Evolutionary conservation across 1,284 basidiomycete species (phyloP).

Genomic region (Bjerkandera adusta): DNA sequence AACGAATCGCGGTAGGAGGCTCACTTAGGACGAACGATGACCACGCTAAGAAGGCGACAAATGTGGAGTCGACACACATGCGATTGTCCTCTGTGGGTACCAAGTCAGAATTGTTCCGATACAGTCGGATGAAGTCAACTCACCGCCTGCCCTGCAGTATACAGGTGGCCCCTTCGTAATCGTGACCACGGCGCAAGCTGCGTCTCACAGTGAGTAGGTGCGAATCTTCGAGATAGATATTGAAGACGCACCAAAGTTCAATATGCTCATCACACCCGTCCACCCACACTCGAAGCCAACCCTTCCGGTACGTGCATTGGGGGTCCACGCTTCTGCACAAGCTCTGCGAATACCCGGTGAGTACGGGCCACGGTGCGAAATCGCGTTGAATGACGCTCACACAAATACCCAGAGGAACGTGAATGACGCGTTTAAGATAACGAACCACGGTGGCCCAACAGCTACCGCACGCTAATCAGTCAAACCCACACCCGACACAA

Average conservation of each 20-base stretch:
- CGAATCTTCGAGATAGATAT: background rate
- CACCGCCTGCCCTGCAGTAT: constrained; percentile 38
- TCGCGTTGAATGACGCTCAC: constrained; percentile 32
- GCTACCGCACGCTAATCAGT: constrained; percentile 29
- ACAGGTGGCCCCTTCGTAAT: constrained; percentile 39
- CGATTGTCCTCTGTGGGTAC: constrained; percentile 35
- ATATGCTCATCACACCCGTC: constrained; percentile 44
- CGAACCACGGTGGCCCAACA: constrained; percentile 46
- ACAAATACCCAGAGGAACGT: constrained; percentile 41
- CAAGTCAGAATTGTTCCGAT: constrained; percentile 1
- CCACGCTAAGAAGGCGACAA: constrained; percentile 56
- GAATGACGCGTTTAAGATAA: constrained; percentile 48
- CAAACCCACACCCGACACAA: background rate
- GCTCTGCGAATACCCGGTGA: constrained; percentile 28
- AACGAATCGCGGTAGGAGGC: constrained; percentile 32
- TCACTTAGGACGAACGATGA: constrained; percentile 40
- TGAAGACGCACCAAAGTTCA: constrained; percentile 46
- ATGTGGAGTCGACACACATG: constrained; percentile 51
- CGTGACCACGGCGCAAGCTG: constrained; percentile 46
- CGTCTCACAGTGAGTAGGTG: background rate
- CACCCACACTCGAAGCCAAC: constrained; percentile 53
- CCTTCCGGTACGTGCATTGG: constrained; percentile 36
- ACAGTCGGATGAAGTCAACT: constrained; percentile 14
- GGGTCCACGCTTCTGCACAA: constrained; percentile 37
- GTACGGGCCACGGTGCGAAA: background rate